phyloP scores from a whole-genome alignment of 2,329 filamentous ascomycete genomes.

The Fusarium napiforme region DNA sequence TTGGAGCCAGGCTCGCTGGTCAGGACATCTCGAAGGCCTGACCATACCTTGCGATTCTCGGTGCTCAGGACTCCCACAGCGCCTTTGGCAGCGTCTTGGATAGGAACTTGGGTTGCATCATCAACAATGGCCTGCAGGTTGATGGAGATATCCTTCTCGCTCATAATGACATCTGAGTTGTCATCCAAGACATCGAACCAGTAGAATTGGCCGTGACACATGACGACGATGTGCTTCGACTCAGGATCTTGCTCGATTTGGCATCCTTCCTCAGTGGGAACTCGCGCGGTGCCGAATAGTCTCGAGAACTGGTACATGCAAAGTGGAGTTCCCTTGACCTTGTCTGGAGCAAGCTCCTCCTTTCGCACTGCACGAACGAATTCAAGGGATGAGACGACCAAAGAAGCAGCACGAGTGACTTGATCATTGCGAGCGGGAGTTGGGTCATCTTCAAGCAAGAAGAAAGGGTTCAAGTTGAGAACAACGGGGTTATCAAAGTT shows the following conservation, averaged over 20 bases:
- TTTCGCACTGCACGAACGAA: conserved; percentile 93
- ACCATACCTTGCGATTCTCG: conserved; percentile 97
- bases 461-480: conserved; percentile 97
- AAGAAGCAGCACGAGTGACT: conserved; percentile 90
- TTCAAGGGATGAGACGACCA: conserved; percentile 88
- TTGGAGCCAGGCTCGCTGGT: conserved; percentile 88
- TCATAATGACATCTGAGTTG: conserved; percentile 96
- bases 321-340: conserved; percentile 81
- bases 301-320: conserved; percentile 99
- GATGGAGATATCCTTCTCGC: conserved; percentile 89
- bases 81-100: conserved; percentile 94
- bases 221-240: conserved; percentile 92
- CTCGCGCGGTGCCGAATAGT: conserved; percentile 91
- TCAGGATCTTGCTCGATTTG: conserved; percentile 94
- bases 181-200: conserved; percentile 98
- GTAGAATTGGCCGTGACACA: conserved; percentile 96
- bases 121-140: conserved; percentile 94
- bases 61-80: conserved; percentile 94
- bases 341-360: conserved; percentile 93
- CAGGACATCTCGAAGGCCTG: conserved; percentile 86
- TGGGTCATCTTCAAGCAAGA: conserved; percentile 95
- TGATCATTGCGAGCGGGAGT: conserved; percentile 97
- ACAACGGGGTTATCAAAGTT: conserved; percentile 99
- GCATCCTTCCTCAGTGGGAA: conserved; percentile 94
- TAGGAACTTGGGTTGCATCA: conserved; percentile 87